Percentiles rank a stretch among this genome's conserved stretches.
Conservation (phyloP, 2,329 filamentous ascomycete species). For the Aureobasidium sp. region DNA sequence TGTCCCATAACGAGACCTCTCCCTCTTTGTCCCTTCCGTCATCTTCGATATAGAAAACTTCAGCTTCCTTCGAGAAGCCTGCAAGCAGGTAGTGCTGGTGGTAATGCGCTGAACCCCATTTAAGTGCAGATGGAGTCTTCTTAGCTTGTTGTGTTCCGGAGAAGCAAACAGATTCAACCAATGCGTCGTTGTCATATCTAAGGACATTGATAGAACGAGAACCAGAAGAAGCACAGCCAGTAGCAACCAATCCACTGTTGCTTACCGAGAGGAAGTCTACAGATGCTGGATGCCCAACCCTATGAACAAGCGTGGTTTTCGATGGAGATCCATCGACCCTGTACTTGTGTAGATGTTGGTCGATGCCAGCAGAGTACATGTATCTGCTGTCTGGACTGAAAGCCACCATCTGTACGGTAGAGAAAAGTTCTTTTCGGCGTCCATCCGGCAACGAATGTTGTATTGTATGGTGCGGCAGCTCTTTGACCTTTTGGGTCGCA, state of each 20-base stretch:
- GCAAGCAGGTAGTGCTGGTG: conserved; percentile 41
- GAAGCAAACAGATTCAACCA: conserved; percentile 4
- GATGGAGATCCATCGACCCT: background rate
- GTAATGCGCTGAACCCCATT: conserved; percentile 35
- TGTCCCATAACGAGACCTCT: conserved; percentile 46
- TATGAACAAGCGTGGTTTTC: background rate
- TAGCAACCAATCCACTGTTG: conserved; percentile 35
- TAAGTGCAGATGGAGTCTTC: conserved; percentile 34
- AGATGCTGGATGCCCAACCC: conserved; percentile 35
- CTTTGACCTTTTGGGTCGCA: conserved; percentile 33
- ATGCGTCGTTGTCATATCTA: background rate
- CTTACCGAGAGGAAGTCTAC: conserved; percentile 45
- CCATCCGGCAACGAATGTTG: conserved; percentile 33
- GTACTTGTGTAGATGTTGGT: conserved; percentile 11
- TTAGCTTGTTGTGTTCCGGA: background rate
- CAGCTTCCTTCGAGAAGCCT: conserved; percentile 39
- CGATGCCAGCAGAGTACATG: conserved; percentile 32
- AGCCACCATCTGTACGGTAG: conserved; percentile 46
- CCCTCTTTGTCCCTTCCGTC: conserved; percentile 33
- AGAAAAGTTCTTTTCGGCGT: conserved; percentile 45
- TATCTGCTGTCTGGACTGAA: conserved; percentile 39
- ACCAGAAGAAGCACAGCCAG: conserved; percentile 29
- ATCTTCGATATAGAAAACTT: conserved; percentile 18
- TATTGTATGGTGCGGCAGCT: conserved; percentile 46
- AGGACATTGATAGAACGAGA: conserved; percentile 26